Evolutionary conservation across 441 rosid species (phyloP), one percentile per base, ranked within the genome.

Genomic region (Adansonia grandidieri): DNA sequence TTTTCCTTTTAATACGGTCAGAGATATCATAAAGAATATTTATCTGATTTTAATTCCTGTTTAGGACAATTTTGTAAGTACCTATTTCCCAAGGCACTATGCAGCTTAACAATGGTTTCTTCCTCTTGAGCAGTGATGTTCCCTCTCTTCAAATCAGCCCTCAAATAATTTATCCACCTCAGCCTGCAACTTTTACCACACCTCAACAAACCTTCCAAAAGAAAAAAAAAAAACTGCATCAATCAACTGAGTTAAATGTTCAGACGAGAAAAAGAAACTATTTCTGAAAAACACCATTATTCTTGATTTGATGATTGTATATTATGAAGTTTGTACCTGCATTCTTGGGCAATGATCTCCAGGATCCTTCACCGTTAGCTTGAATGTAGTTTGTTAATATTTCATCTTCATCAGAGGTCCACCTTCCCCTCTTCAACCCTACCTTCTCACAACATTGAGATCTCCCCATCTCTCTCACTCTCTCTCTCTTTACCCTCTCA

Each of bases 131-230:
- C 19, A 28, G 96, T 87, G 62, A 94, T 88, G 78, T 91, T 92
- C 19, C 98, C 98, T 88, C 94, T 91, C 84, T 91, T 94, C 82
- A 94, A 76, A 53, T 85, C 97, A 71, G 85, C 80, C 84, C 92
- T 91, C 75, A 94, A 82, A 81, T 94, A 92, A 76, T 94, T 94
- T 57, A 90, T 89, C 98, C 98, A 94, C 86, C 98, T 92, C 81
- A 94, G 82, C 80, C 98, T 89, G 80, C 98, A 94, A 62, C 98
- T 94, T 88, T 94, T 94, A 7, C 98, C 98, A 75, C 98, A 94
- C 78, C 98, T 92, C 75, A 90, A 75, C 77, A 92, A 81, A 42
- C 96, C 98, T 37, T 78, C 74, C 61, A 17, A 82, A 5, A 6
- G 42, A 0, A 1, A 17, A 24, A 40, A 19, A 10, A 67, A 2